Evolutionary conservation across 768 basidiomycete species (phyloP), one percentile per base, ranked within the genome.

Genomic region (Lentinula aciculospora): DNA sequence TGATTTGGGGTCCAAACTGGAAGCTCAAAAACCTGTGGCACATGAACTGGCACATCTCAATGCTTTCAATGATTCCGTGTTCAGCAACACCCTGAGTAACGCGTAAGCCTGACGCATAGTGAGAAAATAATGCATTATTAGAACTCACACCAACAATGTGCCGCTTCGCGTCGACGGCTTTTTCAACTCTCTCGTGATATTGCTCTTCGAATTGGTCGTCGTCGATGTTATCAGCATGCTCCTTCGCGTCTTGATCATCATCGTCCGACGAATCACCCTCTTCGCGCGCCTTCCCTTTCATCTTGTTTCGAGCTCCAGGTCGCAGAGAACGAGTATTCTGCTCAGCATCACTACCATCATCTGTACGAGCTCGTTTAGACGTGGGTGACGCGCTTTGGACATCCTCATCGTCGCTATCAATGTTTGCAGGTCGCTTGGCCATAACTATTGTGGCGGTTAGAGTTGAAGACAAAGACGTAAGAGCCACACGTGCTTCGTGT

Each of bases 21-120:
- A 97, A 92, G 1, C 80, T 85, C 45, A 94, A 77, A 70, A 80
- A 86, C 68, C 85, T 81, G 73, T 98, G 95, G 70, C 94, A 97
- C 94, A 98, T 96, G 73, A 98, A 98, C 67, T 98, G 88, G 66
- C 85, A 80, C 82, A 93, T 84, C 66, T 94, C 88, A 42, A 97
- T 81, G 32, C 80, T 78, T 64, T 92, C 88, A 60, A 98, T 90
- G 62, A 98, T 86, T 4, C 95, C 96, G 64, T 87, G 82, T 51
- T 95, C 88, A 4, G 94, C 91, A 46, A 91, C 77, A 13, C 78
- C 81, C 94, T 96, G 62, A 2, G 27, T 53, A 58, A 21, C n/a
- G 53, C 9, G 48, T 23, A 4, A 47, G 42, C n/a, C 17, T 10
- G 28, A 36, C 25, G 54, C 27, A n/a, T n/a, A 15, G 45, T 15